These are phyloP conservation scores for Wallacemonas sp. DNA, from an alignment of 208 protist species.

Conservation along the genomic window DNA sequence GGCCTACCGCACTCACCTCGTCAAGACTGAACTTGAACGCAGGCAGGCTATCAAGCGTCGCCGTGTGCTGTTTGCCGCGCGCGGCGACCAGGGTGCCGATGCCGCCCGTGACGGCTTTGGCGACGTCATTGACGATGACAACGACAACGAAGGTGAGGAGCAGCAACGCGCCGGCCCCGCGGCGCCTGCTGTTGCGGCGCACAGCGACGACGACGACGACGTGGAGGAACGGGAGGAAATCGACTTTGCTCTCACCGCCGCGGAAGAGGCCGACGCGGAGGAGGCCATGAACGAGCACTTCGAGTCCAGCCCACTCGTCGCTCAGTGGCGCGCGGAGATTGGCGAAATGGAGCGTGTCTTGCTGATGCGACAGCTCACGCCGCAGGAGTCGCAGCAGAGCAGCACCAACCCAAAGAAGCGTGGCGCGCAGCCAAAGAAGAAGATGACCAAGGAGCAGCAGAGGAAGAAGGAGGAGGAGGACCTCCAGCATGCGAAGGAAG, in stretches of 20 bases:
- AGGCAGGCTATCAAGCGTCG: conserved; percentile 56
- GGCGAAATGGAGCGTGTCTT: conserved; percentile 83
- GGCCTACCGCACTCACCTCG: conserved; percentile 22
- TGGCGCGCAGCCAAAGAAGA: conserved; percentile 21
- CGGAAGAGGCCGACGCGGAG: conserved; percentile 60
- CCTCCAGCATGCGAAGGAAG: conserved; percentile 52
- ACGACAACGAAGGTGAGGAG: not conserved
- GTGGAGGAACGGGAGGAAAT: conserved; percentile 13
- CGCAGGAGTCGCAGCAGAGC: conserved; percentile 18
- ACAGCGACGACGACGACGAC: conserved; percentile 13
- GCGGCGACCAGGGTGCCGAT: conserved; percentile 18
- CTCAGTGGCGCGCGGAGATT: conserved; percentile 45
- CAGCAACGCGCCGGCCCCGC: not conserved
- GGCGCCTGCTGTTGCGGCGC: not conserved
- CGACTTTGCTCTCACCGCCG: conserved; percentile 41
- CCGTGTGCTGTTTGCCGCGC: conserved; percentile 31
- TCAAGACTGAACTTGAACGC: conserved; percentile 35
- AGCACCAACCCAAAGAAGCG: conserved; percentile 59
- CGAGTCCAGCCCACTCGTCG: conserved; percentile 39
- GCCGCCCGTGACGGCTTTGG: not conserved
- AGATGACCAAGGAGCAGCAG: conserved; percentile 56
- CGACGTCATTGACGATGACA: not conserved
- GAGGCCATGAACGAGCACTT: conserved; percentile 62
- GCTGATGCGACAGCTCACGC: conserved; percentile 54
- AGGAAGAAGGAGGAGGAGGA: conserved; percentile 69